Evolutionary conservation across 495 filamentous ascomycete species (phyloP).

Genomic region (Alectoria sarmentosa): DNA sequence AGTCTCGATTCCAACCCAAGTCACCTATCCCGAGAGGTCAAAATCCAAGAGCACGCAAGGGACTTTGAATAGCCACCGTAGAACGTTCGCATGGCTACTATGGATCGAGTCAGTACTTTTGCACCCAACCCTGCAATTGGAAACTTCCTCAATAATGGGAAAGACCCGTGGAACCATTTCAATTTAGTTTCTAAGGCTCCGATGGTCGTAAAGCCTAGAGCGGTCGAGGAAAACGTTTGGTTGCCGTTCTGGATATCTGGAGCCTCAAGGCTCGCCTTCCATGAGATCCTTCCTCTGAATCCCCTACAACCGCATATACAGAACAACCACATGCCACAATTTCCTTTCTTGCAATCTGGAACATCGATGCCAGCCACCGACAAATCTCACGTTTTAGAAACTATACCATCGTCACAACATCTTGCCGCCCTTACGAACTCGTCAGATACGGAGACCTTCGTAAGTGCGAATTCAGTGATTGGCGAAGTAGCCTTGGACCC

Average conservation of each 20-base stretch:
- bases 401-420: background rate
- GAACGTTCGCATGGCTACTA: background rate
- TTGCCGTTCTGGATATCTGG: background rate
- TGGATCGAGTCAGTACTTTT: background rate
- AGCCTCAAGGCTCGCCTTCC: background rate
- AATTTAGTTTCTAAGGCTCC: background rate
- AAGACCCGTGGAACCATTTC: background rate
- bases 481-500: background rate
- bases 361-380: constrained; percentile 2
- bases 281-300: background rate
- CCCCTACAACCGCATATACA: background rate
- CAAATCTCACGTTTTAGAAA: background rate
- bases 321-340: background rate
- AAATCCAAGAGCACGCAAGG: background rate
- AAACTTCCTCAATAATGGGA: background rate
- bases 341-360: background rate
- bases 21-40: background rate
- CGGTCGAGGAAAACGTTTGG: background rate
- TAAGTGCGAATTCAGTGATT: background rate
- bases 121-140: background rate
- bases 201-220: background rate
- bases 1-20: background rate
- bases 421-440: constrained; percentile 3
- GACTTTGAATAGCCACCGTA: background rate
- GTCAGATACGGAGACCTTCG: background rate